Conservation (phyloP, 495 filamentous ascomycete genomes). For the Echria macrotheca region DNA sequence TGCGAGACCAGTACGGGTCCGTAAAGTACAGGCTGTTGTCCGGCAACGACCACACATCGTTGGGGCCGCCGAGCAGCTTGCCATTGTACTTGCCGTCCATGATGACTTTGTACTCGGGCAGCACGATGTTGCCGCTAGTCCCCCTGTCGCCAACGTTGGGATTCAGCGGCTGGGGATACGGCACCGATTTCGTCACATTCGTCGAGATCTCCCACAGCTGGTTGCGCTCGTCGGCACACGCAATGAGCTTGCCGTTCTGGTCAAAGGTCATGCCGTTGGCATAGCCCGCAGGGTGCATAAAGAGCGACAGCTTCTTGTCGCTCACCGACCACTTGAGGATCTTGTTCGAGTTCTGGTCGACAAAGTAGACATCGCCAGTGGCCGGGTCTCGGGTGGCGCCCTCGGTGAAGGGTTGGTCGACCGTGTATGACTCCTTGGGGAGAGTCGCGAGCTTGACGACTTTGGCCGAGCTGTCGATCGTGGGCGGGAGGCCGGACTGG, state of each 20-base stretch:
- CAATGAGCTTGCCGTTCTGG: conserved; percentile 14
- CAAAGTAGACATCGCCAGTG: conserved; percentile 18
- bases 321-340: conserved; percentile 15
- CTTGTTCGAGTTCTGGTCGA: conserved; percentile 18
- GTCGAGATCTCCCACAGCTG: conserved; percentile 18
- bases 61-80: conserved; percentile 16
- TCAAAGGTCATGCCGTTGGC: conserved; percentile 18
- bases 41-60: conserved; percentile 14
- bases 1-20: conserved; percentile 16
- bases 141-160: conserved; percentile 10
- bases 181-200: conserved; percentile 12
- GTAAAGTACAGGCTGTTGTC: conserved; percentile 18
- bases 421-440: conserved; percentile 12
- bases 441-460: conserved; percentile 16
- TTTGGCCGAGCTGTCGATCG: conserved; percentile 5
- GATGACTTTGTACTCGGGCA: conserved; percentile 16
- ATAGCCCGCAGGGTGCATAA: conserved; percentile 16
- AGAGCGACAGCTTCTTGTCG: conserved; percentile 9
- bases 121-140: conserved; percentile 10
- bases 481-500: conserved; percentile 13
- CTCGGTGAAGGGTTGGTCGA: conserved; percentile 18
- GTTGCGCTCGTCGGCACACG: conserved; percentile 18
- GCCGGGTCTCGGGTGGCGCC: conserved; percentile 15
- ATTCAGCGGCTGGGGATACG: conserved; percentile 11
- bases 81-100: conserved; percentile 19